Conservation (phyloP, 2,329 filamentous ascomycete genomes). For the Incumbomyces delicatus region DNA sequence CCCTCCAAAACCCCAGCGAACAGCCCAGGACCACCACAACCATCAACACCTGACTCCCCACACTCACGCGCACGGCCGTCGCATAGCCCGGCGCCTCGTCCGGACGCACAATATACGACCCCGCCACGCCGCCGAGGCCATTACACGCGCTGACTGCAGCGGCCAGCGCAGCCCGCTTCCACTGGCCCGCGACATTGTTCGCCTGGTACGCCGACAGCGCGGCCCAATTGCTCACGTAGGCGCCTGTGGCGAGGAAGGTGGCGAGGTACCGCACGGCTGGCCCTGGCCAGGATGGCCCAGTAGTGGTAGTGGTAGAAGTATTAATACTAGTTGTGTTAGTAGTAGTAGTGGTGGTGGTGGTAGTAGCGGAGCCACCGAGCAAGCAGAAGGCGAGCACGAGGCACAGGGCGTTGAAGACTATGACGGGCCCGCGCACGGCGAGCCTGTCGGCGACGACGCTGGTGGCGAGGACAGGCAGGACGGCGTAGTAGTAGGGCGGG, state of each 20-base stretch:
- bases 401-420: constrained; percentile 54
- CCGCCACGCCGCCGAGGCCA: constrained; percentile 55
- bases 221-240: constrained; percentile 61
- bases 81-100: constrained; percentile 53
- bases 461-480: constrained; percentile 54
- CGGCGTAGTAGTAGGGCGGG: constrained; percentile 59
- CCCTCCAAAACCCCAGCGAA: constrained; percentile 17
- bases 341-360: too few relatives aligned
- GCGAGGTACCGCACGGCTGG: constrained; percentile 56
- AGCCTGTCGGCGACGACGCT: constrained; percentile 51
- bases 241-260: constrained; percentile 56
- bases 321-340: too few relatives aligned
- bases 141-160: constrained; percentile 53
- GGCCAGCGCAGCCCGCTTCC: constrained; percentile 54
- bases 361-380: constrained; percentile 50
- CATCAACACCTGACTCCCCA: constrained; percentile 34
- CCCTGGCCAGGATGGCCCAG: too few relatives aligned
- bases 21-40: constrained; percentile 16
- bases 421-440: constrained; percentile 52
- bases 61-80: constrained; percentile 59
- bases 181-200: constrained; percentile 55
- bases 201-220: constrained; percentile 54
- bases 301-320: too few relatives aligned
- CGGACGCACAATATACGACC: constrained; percentile 55
- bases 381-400: constrained; percentile 56